These are phyloP conservation scores for Aspergillus cristatus DNA, from an alignment of 495 filamentous ascomycete genomes.

Conservation along the genomic window DNA sequence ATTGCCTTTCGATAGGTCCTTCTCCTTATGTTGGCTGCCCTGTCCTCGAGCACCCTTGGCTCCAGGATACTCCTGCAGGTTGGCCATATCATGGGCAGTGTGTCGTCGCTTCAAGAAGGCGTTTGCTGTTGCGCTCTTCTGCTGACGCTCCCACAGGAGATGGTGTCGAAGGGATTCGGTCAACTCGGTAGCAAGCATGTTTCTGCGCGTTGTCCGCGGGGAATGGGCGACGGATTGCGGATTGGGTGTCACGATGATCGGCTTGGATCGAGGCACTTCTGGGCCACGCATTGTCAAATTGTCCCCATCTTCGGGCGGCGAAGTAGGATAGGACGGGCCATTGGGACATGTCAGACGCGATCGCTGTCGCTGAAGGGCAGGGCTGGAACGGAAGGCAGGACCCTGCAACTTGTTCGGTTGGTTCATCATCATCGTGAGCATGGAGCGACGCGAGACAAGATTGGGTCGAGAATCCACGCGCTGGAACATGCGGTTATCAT, in stretches of 20 bases:
- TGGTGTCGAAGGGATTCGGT: conserved; percentile 71
- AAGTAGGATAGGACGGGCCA: conserved; percentile 62
- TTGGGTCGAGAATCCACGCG: conserved; percentile 84
- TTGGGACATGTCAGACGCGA: conserved; percentile 64
- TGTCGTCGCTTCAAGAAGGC: conserved; percentile 87
- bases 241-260: conserved; percentile 62
- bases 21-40: conserved; percentile 20
- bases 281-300: conserved; percentile 63
- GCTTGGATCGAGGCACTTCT: conserved; percentile 71
- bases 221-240: conserved; percentile 64
- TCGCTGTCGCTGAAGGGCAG: conserved; percentile 63
- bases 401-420: conserved; percentile 44
- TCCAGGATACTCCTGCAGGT: conserved; percentile 66
- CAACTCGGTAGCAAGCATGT: conserved; percentile 94
- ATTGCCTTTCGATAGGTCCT: conserved; percentile 41
- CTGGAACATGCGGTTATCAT: conserved; percentile 63
- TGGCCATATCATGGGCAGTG: conserved; percentile 81
- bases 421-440: conserved; percentile 84
- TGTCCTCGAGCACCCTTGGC: conserved; percentile 20
- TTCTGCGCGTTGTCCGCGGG: conserved; percentile 83
- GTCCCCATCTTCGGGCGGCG: conserved; percentile 59
- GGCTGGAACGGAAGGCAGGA: conserved; percentile 62
- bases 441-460: conserved; percentile 73
- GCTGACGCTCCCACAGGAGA: conserved; percentile 78
- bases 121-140: conserved; percentile 80